Evolutionary conservation across 768 basidiomycete genomes (phyloP).

Genomic region (Serendipita sp.): DNA sequence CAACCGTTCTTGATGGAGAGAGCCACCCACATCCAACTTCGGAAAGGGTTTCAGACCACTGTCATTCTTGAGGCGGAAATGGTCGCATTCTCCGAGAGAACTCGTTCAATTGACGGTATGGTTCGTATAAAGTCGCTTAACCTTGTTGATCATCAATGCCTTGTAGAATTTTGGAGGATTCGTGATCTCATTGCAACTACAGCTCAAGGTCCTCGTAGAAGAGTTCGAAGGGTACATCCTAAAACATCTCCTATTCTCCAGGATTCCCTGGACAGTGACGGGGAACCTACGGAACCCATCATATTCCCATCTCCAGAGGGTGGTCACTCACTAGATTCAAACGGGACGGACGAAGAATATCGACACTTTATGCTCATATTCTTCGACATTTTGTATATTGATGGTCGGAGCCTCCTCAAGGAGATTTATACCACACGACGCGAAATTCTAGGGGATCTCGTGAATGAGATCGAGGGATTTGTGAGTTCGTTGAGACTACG

Average conservation of each 20-base stretch:
- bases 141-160: neutral
- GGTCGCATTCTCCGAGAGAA: conserved; percentile 56
- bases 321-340: conserved; percentile 25
- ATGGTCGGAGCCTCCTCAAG: conserved; percentile 39
- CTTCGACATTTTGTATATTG: conserved; percentile 67
- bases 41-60: conserved; percentile 9
- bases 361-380: conserved; percentile 68
- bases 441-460: conserved; percentile 37
- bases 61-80: conserved; percentile 71
- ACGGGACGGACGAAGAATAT: conserved; percentile 21
- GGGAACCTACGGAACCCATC: neutral
- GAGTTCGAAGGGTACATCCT: too few relatives aligned
- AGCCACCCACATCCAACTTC: neutral
- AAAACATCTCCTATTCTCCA: neutral
- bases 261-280: neutral
- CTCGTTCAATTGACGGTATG: conserved; percentile 49
- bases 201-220: conserved; percentile 34
- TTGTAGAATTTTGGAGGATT: conserved; percentile 61
- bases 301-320: neutral
- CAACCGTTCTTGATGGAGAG: conserved; percentile 5
- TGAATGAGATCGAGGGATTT: conserved; percentile 39
- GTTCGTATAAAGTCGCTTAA: conserved; percentile 9
- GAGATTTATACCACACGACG: conserved; percentile 45
- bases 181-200: conserved; percentile 40
- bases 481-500: conserved; percentile 15